Base-by-base conservation (phyloP, 306 rosid genomes). In the Casuarina glauca region DNA sequence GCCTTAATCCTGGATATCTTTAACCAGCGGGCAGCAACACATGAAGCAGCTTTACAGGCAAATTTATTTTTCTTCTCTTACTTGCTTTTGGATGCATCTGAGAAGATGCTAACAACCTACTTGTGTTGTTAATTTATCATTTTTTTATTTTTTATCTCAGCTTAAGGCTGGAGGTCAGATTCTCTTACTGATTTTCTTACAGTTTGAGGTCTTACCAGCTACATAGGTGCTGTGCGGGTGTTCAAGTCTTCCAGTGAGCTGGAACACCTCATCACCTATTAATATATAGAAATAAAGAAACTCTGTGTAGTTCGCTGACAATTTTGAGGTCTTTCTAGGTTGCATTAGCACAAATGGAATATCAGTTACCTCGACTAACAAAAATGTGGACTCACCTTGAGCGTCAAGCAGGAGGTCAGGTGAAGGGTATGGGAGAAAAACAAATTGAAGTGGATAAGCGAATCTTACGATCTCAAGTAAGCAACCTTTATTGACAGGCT, bases 351-450 rank as follows among this genome's bases (percentile, higher is more conserved):
- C 97, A 95, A 87, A 93, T 91, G 99, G 99, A 95, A 85, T 91
- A 95, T 86, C 99, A 95, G 84, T 84, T 95, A 72, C 99, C 99
- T 63, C 92, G 99, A 77, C 81, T 88, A 76, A 95, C 99, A 73
- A 93, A 93, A 88, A 88, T 93, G 99, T 95, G 99, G 99, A 87
- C 90, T 79, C 99, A 91, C 83, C 97, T 95, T 85, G 99, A 95
- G 86, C 97, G 96, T 78, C 97, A 95, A 83, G 80, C 97, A n/a
- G 99, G 99, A 86, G 99, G 97, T 44, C 70, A 87, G 87, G 99
- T 93, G 84, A 95, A 95, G 89, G 97, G 99, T 39, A 95, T 93
- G 99, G 99, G 99, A 79, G 99, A 95, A 87, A 95, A 95, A 72
- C 97, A 95, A 79, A 95, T 91, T 87, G 99, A 95, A 87, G 97